A percentile compares a stretch with the other conserved stretches of the same genome.
These are phyloP conservation scores for Phanerodontia chrysosporium DNA, from an alignment of 768 basidiomycete genomes.

Conservation along the genomic window DNA sequence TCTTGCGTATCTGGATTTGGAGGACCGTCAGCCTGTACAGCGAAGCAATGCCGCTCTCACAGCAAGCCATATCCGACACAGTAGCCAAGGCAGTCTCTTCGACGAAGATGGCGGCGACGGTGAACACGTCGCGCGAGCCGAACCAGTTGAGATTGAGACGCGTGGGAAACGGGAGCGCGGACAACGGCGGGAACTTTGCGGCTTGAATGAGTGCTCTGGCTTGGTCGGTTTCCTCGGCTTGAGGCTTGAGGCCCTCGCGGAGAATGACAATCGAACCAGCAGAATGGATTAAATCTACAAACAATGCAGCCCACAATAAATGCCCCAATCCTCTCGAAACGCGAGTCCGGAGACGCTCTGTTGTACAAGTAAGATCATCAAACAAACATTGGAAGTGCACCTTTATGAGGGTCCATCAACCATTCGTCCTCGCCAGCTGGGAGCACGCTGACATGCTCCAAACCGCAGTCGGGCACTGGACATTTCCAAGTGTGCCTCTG, in stretches of 20 bases:
- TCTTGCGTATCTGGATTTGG: neutral
- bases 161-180: neutral
- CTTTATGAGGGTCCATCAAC: conserved; percentile 49
- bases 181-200: neutral
- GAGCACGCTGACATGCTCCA: conserved; percentile 52
- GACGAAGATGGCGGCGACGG: neutral
- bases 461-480: conserved; percentile 56
- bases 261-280: neutral
- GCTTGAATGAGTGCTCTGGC: neutral
- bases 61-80: neutral
- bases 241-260: neutral
- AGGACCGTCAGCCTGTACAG: neutral
- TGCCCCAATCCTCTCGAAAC: neutral
- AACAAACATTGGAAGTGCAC: conserved; percentile 36
- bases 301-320: neutral
- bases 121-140: neutral
- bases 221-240: neutral
- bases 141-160: neutral
- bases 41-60: neutral
- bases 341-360: neutral
- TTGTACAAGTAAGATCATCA: conserved; percentile 15
- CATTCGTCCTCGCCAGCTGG: conserved; percentile 35
- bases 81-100: neutral
- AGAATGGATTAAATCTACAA: neutral
- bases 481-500: conserved; percentile 55